Base-by-base conservation (phyloP, 2,329 filamentous ascomycete genomes). In the Xylaria sp. region DNA sequence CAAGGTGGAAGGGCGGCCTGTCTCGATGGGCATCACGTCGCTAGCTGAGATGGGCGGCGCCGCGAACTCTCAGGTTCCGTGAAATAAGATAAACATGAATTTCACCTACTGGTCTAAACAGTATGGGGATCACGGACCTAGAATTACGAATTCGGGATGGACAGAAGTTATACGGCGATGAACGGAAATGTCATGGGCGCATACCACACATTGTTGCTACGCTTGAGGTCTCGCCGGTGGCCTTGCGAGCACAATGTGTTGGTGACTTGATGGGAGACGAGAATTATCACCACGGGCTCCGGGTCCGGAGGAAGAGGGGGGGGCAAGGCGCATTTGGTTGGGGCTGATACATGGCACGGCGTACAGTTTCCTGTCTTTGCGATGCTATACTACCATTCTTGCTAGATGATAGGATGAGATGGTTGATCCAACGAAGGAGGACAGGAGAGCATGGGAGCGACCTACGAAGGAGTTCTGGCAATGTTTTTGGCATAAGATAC, bases 41-140 rank as follows among this genome's bases (percentile, higher is more conserved):
- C 50, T 59, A 1, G 52, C 56, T 20, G 55, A 61, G 41, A 47
- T 61, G 43, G 53, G 58, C 19, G 34, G 42, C 29, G 55, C 58
- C 2, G 48, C 45, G 3, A 61, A 59, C 21, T 61, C 58, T 7
- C 58, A 59, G 37, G 34, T 44, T 4, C 52, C 58, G 21, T 60
- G 34, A 52, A 34, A 13, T 7, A 13, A 34, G 6, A 7, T 34
- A 13, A 7, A 11, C 29, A 34, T 13, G 8, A 11, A 13, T 7
- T 34, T 13, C 8, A 34, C 11, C 29, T 4, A 34, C 29, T 6
- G 4, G 11, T 13, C 29, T 13, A 26, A 6, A 34, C 16, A n/a
- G n/a, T n/a, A n/a, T 34, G 4, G 29, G 11, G 9, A 34, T 7
- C 29, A 34, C 5, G 24, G 24, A 26, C 11, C 11, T 11, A 6